Conservation (phyloP, 257 asterid genomes). For the Schizonepeta tenuifolia region DNA sequence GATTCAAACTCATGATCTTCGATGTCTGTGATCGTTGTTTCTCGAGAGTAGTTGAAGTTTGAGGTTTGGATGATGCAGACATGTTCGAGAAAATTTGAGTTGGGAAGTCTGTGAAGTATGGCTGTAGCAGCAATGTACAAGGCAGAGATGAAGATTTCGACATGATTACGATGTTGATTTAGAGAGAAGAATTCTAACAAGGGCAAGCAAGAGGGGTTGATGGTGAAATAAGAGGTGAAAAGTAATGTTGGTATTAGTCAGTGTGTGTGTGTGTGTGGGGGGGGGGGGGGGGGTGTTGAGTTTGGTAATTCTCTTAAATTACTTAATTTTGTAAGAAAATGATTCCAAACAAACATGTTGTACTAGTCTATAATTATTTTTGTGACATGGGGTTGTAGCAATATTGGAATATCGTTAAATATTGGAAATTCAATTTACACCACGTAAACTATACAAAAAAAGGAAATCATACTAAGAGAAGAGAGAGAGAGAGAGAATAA, state of each 20-base stretch:
- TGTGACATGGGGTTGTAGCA: neutral
- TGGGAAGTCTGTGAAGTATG: neutral
- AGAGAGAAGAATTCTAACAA: neutral
- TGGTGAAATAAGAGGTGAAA: slow-evolving; percentile 16
- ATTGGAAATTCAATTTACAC: no score
- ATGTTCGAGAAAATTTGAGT: neutral
- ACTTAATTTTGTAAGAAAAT: slow-evolving; percentile 14
- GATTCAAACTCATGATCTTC: neutral
- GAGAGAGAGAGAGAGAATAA: no score
- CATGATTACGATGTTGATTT: neutral
- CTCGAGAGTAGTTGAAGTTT: neutral
- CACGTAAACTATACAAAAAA: no score
- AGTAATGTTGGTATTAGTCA: slow-evolving; percentile 11
- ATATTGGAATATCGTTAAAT: no score
- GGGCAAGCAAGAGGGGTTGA: slow-evolving; percentile 20
- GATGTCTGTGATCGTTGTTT: neutral
- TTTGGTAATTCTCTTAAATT: neutral
- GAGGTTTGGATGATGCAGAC: neutral
- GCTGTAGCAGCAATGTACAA: neutral
- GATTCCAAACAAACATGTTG: neutral
- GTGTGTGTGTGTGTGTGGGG: neutral
- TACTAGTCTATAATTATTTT: slow-evolving; percentile 3
- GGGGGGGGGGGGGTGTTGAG: neutral
- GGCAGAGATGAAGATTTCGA: slow-evolving; percentile 4
- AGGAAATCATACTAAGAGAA: no score